Conservation (phyloP, 352 stramenopile species). For the Phytophthora europaea region DNA sequence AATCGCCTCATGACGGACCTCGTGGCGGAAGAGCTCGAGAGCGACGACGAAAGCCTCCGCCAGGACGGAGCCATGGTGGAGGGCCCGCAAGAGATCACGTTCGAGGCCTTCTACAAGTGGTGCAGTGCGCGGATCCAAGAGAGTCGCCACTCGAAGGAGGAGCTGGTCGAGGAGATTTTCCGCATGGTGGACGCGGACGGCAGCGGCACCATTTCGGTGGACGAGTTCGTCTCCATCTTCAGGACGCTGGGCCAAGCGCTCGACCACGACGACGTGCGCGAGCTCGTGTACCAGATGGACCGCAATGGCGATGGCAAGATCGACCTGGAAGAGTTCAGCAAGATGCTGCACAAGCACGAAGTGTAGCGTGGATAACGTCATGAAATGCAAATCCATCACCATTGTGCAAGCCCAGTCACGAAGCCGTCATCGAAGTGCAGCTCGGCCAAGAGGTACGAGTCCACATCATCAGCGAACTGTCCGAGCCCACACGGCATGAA, state of each 20-base stretch:
- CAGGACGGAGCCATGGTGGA: constrained; percentile 21
- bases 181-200: constrained; percentile 72
- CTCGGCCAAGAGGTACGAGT: too few relatives aligned
- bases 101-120: constrained; percentile 81
- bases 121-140: constrained; percentile 72
- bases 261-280: constrained; percentile 77
- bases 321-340: constrained; percentile 75
- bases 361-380: constrained; percentile 39
- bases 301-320: constrained; percentile 82
- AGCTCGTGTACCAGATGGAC: constrained; percentile 82
- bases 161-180: constrained; percentile 78
- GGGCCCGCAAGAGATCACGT: constrained; percentile 62
- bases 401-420: too few relatives aligned
- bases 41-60: constrained; percentile 27
- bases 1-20: constrained; percentile 70
- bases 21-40: constrained; percentile 42
- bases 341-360: constrained; percentile 82
- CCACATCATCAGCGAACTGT: too few relatives aligned
- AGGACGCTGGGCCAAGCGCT: constrained; percentile 75
- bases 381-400: neutral
- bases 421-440: too few relatives aligned
- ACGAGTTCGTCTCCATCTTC: constrained; percentile 82
- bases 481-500: too few relatives aligned
- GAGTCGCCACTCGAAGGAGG: constrained; percentile 59
- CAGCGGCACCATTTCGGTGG: constrained; percentile 74